phyloP scores from a whole-genome alignment of 2,329 filamentous ascomycete species.

The Fusarium poae region DNA sequence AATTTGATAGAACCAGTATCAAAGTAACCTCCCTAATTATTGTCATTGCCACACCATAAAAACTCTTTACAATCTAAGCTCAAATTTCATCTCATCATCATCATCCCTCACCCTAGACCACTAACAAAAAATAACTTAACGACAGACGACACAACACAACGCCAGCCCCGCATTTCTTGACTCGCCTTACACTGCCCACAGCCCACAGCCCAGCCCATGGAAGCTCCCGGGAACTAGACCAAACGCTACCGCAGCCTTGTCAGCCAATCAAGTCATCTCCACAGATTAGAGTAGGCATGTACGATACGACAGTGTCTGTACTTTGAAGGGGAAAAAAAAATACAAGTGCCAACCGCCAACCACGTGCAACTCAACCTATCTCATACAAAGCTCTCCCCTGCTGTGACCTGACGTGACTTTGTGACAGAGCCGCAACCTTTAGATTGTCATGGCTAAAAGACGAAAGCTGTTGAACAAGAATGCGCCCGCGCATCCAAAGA shows the following conservation, averaged over 20 bases:
- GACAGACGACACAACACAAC: neutral
- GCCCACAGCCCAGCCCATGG: slow-evolving; percentile 32
- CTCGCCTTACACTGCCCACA: slow-evolving; percentile 27
- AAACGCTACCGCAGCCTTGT: slow-evolving; percentile 34
- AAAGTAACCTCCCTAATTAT: neutral
- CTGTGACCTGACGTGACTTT: slow-evolving; percentile 24
- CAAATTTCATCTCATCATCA: slow-evolving; percentile 2
- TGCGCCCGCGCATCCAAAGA: slow-evolving; percentile 41
- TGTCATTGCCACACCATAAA: neutral
- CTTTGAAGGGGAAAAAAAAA: slow-evolving; percentile 17
- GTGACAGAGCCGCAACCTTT: slow-evolving; percentile 13
- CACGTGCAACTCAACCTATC: slow-evolving; percentile 17
- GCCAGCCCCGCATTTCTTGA: slow-evolving; percentile 42
- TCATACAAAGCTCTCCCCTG: neutral
- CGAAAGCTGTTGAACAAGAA: slow-evolving; percentile 56
- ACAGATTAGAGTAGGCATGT: slow-evolving; percentile 10
- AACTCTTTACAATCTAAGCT: neutral
- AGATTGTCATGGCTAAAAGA: slow-evolving; percentile 56
- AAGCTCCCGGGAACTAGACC: slow-evolving; percentile 46
- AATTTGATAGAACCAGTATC: neutral
- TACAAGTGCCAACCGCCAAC: slow-evolving; percentile 11
- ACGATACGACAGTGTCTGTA: slow-evolving; percentile 12
- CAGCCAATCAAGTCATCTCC: slow-evolving; percentile 40
- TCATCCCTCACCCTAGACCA: slow-evolving; percentile 26
- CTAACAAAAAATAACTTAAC: neutral